Conservation (phyloP, 805 yeast species). For the Yamadazyma scolyti region DNA sequence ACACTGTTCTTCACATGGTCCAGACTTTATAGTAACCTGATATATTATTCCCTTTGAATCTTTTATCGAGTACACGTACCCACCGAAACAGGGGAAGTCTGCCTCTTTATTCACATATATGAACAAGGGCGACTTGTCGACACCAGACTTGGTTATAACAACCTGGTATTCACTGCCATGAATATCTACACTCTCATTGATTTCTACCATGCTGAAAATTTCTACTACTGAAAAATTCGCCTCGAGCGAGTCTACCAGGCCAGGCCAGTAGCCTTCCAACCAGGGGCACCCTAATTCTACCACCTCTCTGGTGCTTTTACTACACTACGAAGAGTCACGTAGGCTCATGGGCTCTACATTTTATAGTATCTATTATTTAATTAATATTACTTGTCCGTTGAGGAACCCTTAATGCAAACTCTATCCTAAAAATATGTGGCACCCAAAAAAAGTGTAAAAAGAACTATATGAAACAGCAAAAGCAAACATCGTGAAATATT, state of each 20-base stretch:
- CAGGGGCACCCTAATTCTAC: too few relatives aligned
- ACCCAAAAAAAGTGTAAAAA: slow-evolving; percentile 14
- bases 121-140: slow-evolving; percentile 7
- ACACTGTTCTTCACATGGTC: slow-evolving; percentile 8
- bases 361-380: slow-evolving; percentile 7
- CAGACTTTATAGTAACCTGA: slow-evolving; percentile 8
- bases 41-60: slow-evolving; percentile 2
- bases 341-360: neutral
- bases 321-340: too few relatives aligned
- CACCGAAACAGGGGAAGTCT: slow-evolving; percentile 9
- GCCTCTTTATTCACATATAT: slow-evolving; percentile 8
- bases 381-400: slow-evolving; percentile 43
- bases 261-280: too few relatives aligned
- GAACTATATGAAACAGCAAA: slow-evolving; percentile 9
- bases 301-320: too few relatives aligned
- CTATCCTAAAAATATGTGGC: slow-evolving; percentile 24
- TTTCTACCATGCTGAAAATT: slow-evolving; percentile 1
- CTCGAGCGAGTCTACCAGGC: too few relatives aligned
- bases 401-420: slow-evolving; percentile 50
- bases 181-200: slow-evolving; percentile 3
- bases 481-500: slow-evolving; percentile 16
- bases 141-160: slow-evolving; percentile 4
- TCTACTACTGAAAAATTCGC: neutral
- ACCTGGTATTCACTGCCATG: slow-evolving; percentile 8
- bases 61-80: slow-evolving; percentile 11